These are phyloP conservation scores for Nicotiana obtusifolia DNA, from an alignment of 257 asterid genomes.

Conservation along the genomic window DNA sequence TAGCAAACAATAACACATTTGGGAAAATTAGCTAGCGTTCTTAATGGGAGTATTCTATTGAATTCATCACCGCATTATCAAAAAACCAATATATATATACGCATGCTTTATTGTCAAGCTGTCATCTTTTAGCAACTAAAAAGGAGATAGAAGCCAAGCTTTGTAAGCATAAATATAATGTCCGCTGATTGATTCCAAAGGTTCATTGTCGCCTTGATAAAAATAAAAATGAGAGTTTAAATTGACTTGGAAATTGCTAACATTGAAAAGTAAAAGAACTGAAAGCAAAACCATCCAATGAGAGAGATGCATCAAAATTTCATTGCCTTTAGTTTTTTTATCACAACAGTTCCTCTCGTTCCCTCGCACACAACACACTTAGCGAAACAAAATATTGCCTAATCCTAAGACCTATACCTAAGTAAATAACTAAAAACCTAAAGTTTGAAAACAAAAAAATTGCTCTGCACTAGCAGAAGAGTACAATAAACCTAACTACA, in stretches of 20 bases:
- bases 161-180: background rate
- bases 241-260: background rate
- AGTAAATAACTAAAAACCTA: constrained; percentile 15
- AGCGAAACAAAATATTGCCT: background rate
- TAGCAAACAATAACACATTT: background rate
- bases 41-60: background rate
- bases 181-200: background rate
- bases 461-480: constrained; percentile 5
- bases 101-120: background rate
- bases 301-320: background rate
- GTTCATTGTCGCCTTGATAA: background rate
- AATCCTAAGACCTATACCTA: constrained; percentile 24
- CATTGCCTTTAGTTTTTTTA: background rate
- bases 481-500: background rate
- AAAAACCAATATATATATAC: background rate
- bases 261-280: background rate
- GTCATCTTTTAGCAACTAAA: background rate
- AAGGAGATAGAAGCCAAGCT: background rate
- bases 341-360: background rate
- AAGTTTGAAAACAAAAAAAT: background rate
- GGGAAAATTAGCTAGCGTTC: too few relatives aligned
- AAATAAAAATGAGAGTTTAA: background rate
- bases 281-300: background rate
- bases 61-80: background rate
- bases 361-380: background rate